Conservation (phyloP, 2,329 filamentous ascomycete genomes). For the Fusarium sp. region DNA sequence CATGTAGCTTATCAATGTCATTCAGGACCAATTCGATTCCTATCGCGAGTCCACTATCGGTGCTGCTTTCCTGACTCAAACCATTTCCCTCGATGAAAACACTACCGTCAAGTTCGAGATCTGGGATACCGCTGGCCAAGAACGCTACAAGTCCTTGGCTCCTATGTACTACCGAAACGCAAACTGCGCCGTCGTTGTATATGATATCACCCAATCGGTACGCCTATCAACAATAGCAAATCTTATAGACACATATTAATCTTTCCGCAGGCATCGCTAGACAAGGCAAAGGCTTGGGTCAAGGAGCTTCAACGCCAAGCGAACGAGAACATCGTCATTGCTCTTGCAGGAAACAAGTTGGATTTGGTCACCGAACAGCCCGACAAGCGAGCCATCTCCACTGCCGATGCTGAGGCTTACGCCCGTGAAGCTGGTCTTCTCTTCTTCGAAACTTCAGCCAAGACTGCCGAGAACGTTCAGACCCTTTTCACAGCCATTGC, state of each 20-base stretch:
- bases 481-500: conserved; percentile 98
- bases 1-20: conserved; percentile 27
- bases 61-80: conserved; percentile 98
- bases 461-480: conserved; percentile 94
- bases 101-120: conserved; percentile 99
- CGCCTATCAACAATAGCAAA: conserved; percentile 49
- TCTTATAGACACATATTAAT: conserved; percentile 24
- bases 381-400: conserved; percentile 91
- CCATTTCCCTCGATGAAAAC: conserved; percentile 96
- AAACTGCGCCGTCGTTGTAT: conserved; percentile 98
- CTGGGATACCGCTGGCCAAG: conserved; percentile 98
- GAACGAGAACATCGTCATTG: conserved; percentile 99
- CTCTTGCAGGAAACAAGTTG: conserved; percentile 96
- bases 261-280: conserved; percentile 80
- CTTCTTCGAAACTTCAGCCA: conserved; percentile 98
- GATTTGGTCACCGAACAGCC: conserved; percentile 95
- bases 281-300: conserved; percentile 99
- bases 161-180: conserved; percentile 99
- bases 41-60: conserved; percentile 98
- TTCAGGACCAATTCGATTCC: conserved; percentile 95
- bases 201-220: conserved; percentile 99
- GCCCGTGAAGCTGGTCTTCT: conserved; percentile 91
- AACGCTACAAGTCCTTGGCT: conserved; percentile 97
- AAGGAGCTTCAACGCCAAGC: conserved; percentile 98
- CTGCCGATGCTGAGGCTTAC: conserved; percentile 93